phyloP scores from a whole-genome alignment of 306 rosid genomes.

The Boehmeria nivea region DNA sequence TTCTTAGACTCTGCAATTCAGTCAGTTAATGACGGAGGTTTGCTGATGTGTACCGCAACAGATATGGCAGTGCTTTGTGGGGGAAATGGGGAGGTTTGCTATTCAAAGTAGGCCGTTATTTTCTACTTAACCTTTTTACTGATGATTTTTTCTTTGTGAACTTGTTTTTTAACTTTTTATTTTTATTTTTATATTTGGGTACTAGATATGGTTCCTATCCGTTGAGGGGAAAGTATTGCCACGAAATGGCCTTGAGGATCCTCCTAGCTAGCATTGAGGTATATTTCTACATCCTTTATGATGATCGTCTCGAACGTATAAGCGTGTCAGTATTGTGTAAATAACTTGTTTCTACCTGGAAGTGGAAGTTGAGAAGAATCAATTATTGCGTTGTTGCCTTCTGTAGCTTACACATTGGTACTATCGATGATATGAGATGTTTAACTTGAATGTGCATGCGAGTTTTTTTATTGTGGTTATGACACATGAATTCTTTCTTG shows the following conservation, averaged over 20 bases:
- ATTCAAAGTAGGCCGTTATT: conserved; percentile 72
- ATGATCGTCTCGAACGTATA: too few relatives aligned
- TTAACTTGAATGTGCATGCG: too few relatives aligned
- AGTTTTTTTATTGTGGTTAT: too few relatives aligned
- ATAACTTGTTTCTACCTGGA: not conserved
- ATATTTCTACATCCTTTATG: conserved; percentile 18
- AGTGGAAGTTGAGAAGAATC: too few relatives aligned
- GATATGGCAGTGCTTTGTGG: conserved; percentile 98
- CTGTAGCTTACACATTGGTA: too few relatives aligned
- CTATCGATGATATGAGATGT: too few relatives aligned
- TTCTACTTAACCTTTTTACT: conserved; percentile 8
- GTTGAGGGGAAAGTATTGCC: conserved; percentile 87
- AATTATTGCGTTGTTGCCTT: too few relatives aligned
- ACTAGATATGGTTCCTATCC: conserved; percentile 95
- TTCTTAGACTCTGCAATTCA: conserved; percentile 98
- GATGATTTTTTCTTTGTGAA: too few relatives aligned
- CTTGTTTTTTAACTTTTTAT: too few relatives aligned
- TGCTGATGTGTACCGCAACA: conserved; percentile 97
- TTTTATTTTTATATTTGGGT: conserved; percentile 5
- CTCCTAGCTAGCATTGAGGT: conserved; percentile 97
- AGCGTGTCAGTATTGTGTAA: not conserved
- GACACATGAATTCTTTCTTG: too few relatives aligned
- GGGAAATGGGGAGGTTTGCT: conserved; percentile 98
- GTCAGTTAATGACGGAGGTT: conserved; percentile 92
- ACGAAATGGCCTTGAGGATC: conserved; percentile 97